Base-by-base conservation (phyloP, 1,284 basidiomycete genomes). In the Schizopora paradoxa region DNA sequence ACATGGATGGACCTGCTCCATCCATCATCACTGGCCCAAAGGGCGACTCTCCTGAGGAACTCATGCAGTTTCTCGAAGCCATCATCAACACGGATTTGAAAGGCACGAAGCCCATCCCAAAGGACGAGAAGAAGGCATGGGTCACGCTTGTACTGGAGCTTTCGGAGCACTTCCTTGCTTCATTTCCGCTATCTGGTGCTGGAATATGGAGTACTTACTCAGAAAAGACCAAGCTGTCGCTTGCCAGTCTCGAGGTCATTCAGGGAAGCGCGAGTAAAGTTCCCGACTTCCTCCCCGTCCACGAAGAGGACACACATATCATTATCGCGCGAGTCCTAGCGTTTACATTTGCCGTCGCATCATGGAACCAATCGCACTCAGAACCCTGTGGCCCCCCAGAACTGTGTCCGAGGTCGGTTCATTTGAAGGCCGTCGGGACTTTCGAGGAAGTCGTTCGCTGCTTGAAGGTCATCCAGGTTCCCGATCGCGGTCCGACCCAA, bases 171-270 rank as follows among this genome's bases (percentile, higher is more conserved):
- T 70, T 79, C 52, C 66, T 82, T 33, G 63, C 58, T 27, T 63
- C 64, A 32, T 78, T 82, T 58, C 77, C 66, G 46, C 63, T 65
- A 33, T 70, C 69, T 26, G 64, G 62, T 54, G 58, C 65, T 46
- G 57, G 65, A 19, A 55, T 66, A 19, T 84, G 80, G 77, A 67
- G 62, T 31, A 63, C 70, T 6, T 65, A 77, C 51, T 69, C 75
- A 52, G 80, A 83, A 56, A 78, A 76, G 52, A 65, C 79, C 43
- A 69, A 66, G 41, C 62, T 84, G 46, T 72, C 73, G 2, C 71
- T 77, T 26, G 60, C 70, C 13, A 70, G 74, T 6, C 62, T 86
- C 40, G 69, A 77, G 22, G 64, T 81, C 42, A 65, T 83, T 40
- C 64, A 68, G 51, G 66, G 69, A 40, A 70, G 74, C 23, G 66